A percentile compares a stretch with the other conserved stretches of the same genome.
These are phyloP conservation scores for Cladophialophora carrionii DNA, from an alignment of 2,329 filamentous ascomycete species.

Conservation along the genomic window DNA sequence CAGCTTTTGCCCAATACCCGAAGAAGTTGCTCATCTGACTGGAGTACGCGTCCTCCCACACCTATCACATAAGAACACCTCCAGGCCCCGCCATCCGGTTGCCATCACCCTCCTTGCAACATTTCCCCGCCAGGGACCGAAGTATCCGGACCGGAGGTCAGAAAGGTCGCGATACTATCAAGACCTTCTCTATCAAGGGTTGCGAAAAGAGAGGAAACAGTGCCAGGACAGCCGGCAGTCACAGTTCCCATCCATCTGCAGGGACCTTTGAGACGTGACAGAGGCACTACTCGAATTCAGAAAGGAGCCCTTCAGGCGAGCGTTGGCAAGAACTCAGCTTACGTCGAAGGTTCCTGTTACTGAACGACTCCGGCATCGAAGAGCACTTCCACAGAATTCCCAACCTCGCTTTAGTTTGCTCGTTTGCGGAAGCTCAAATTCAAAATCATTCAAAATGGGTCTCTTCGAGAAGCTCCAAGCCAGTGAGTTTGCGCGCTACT, in stretches of 20 bases:
- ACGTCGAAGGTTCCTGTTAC: neutral
- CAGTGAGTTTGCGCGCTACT: slow-evolving; percentile 46
- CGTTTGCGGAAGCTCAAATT: neutral
- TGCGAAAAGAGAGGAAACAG: neutral
- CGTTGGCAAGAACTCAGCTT: slow-evolving; percentile 11
- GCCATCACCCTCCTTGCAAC: slow-evolving; percentile 3
- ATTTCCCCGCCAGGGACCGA: slow-evolving; percentile 14
- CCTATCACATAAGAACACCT: slow-evolving; percentile 1
- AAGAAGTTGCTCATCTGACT: slow-evolving; percentile 16
- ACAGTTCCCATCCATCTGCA: neutral
- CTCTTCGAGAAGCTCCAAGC: slow-evolving; percentile 56
- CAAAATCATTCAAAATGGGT: slow-evolving; percentile 47
- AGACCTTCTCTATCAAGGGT: neutral
- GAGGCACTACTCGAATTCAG: neutral
- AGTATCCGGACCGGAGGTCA: slow-evolving; percentile 3
- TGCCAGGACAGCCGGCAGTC: neutral
- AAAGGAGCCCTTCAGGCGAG: neutral
- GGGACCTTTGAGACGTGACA: neutral
- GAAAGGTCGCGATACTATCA: neutral
- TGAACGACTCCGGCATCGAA: neutral
- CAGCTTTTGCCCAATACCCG: neutral
- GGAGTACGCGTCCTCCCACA: neutral
- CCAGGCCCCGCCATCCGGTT: neutral
- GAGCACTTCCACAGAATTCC: neutral
- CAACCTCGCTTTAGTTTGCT: neutral